Evolutionary conservation across 2,329 filamentous ascomycete species (phyloP), one percentile per base, ranked within the genome.

Genomic region (Ramichloridium luteum): DNA sequence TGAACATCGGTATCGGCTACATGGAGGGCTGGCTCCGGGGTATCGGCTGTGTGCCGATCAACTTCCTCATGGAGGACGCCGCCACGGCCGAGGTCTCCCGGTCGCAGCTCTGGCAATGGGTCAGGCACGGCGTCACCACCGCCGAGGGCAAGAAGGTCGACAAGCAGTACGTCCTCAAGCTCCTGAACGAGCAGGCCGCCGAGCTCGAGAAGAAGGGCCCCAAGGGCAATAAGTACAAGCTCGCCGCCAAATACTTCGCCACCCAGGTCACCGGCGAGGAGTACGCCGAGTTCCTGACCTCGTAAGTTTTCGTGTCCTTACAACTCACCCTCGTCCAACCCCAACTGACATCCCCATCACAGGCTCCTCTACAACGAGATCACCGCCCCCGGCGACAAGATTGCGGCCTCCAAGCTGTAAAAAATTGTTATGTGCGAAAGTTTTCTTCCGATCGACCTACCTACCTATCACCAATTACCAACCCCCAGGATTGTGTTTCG

Each of bases 1-100:
- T 98, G 44, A 88, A 85, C 64, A 96, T 98, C 45, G 90, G 88
- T 23, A 74, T 98, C 4, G 80, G 81, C 31, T 98, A 98, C 64
- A 98, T 96, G 88, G 90, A 98, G 64, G 90, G 84, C 40, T 98
- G 90, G 90, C 69, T 96, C 38, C 80, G 86, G 40, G 90, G 88
- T 18, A 72, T 96, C 13, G 90, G 90, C 36, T 98, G 90, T 51
- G 86, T 96, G 32, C 90, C 90, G 29, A 94, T 96, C 64, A 94
- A 96, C 69, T 93, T 80, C 58, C 70, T 96, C 34, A 96, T 96
- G 88, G 90, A 98, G 65, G 90, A 96, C 49, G 90, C 90, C 12
- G 90, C 90, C 14, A 98, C 90, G 1, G 90, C 90, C 30, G 90
- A 98, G 60, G 90, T 98, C 4, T 92, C 82, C 35, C 78, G 90